Percentiles rank a stretch among this genome's conserved stretches.
Conservation (phyloP, 2,329 filamentous ascomycete genomes). For the Sphaerulina populicola region DNA sequence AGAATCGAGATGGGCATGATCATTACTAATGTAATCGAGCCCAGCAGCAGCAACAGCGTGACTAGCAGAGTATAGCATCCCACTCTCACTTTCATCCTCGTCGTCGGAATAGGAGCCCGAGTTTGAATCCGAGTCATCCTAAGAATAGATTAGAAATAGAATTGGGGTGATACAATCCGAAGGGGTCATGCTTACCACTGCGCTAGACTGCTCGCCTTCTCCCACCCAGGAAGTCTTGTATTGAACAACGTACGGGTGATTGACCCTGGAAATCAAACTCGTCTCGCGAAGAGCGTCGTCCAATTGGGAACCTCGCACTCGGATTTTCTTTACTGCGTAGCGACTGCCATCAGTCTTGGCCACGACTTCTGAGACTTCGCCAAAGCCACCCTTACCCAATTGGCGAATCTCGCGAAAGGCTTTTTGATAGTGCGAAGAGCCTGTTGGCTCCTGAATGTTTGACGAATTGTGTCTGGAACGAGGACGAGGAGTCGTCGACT, state of each 20-base stretch:
- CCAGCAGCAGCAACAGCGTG: constrained; percentile 67
- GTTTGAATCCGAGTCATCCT: constrained; percentile 2
- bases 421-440: constrained; percentile 64
- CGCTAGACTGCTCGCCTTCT: constrained; percentile 41
- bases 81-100: constrained; percentile 47
- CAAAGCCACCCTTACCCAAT: constrained; percentile 88
- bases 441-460: constrained; percentile 22
- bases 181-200: not conserved
- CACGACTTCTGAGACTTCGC: constrained; percentile 88
- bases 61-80: constrained; percentile 56
- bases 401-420: constrained; percentile 88
- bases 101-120: not conserved
- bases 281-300: constrained; percentile 80
- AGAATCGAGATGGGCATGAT: constrained; percentile 69
- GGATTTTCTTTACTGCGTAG: constrained; percentile 96
- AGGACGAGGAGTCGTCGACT: constrained; percentile 20
- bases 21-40: constrained; percentile 88
- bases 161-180: too few species aligned
- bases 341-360: constrained; percentile 90
- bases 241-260: constrained; percentile 77
- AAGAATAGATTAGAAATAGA: not conserved
- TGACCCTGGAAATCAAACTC: constrained; percentile 79
- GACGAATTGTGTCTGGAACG: constrained; percentile 31
- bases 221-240: constrained; percentile 97
- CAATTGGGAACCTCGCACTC: constrained; percentile 61